These are phyloP conservation scores for Eustoma russellianum DNA, from an alignment of 257 asterid species.

Conservation along the genomic window DNA sequence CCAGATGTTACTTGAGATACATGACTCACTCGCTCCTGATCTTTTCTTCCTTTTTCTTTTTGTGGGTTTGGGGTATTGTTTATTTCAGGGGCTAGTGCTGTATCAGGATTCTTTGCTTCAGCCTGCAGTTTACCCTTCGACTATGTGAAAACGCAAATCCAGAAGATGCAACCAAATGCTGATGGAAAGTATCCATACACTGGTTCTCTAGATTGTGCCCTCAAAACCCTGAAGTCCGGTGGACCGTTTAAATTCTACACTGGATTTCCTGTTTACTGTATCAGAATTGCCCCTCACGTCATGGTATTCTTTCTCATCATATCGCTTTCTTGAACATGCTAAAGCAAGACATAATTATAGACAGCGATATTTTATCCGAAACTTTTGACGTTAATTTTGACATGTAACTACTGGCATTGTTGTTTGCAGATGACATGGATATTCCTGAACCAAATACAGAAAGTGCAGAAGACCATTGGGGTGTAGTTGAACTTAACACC, in stretches of 20 bases:
- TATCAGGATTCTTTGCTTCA: slow-evolving; percentile 86
- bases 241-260: slow-evolving; percentile 87
- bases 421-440: slow-evolving; percentile 93
- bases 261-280: slow-evolving; percentile 92
- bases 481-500: slow-evolving; percentile 30
- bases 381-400: not conserved
- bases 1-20: too few species aligned
- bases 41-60: too few species aligned
- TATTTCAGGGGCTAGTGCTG: slow-evolving; percentile 66
- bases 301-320: slow-evolving; percentile 50
- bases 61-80: too few species aligned
- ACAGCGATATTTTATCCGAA: too few species aligned
- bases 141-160: slow-evolving; percentile 89
- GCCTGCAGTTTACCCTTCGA: slow-evolving; percentile 96
- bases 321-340: too few species aligned
- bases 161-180: slow-evolving; percentile 94
- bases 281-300: slow-evolving; percentile 96
- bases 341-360: too few species aligned
- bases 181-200: slow-evolving; percentile 73
- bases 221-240: slow-evolving; percentile 67
- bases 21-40: too few species aligned
- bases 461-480: slow-evolving; percentile 48
- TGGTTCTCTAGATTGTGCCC: slow-evolving; percentile 75
- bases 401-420: not conserved
- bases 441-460: slow-evolving; percentile 83